Base-by-base conservation (phyloP, 164 flowering plant genomes). In the Macadamia tetraphylla region DNA sequence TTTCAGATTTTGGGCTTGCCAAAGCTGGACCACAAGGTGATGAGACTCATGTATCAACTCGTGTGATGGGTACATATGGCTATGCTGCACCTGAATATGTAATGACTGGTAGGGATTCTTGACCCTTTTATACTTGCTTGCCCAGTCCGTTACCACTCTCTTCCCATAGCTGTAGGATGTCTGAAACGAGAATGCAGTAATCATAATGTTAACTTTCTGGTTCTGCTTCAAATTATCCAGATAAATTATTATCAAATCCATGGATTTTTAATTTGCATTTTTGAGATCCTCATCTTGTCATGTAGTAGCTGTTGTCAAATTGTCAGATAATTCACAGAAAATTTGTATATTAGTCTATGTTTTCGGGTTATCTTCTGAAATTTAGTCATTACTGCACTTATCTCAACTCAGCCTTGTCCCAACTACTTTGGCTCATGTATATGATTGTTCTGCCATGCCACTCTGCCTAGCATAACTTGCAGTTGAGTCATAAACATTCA, bases 21-120 rank as follows among this genome's bases (percentile, higher is more conserved):
- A 90, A 93, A 83, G 96, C 93, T 74, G 97, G 98, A 69, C 98
- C 96, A 1, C 95, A 92, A 77, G 96, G 98, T 66, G 98, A 92
- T 76, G 96, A 90, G 74, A 92, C 95, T 32, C 96, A 92, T 76
- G 98, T 92, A 52, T 92, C 98, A 35, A 92, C 98, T 68, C 86
- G 98, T 65, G 96, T 92, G 52, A 92, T 92, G 98, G 98, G 98
- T 58, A 92, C 98, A 46, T 88, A 90, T 80, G 98, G 98, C 53
- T 92, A 90, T 84, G 98, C 98, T 67, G 98, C 96, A 40, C 98
- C 98, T 30, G 98, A 89, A 75, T 93, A 90, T 80, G 95, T 90
- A n/a, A 92, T 92, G 98, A 92, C 96, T 60, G 98, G 98, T 92
- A 84, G 29, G 69, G 29, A 49, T 58, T 60, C 3, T 35, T 35